Evolutionary conservation across 257 asterid species (phyloP).

Genomic region (Voacanga thouarsii): DNA sequence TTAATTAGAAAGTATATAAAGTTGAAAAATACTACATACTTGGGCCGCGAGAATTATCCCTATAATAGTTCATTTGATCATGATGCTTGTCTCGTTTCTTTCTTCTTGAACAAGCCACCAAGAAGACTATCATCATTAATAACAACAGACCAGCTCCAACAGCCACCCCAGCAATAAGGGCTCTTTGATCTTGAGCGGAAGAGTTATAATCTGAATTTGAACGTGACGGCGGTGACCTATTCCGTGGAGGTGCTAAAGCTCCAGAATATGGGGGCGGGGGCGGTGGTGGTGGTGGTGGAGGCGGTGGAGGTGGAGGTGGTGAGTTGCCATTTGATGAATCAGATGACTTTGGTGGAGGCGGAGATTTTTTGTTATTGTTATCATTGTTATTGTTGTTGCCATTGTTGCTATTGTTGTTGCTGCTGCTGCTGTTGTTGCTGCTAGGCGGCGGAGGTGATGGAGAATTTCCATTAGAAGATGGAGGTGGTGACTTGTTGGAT

Average conservation of each 20-base stretch:
- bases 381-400: not conserved
- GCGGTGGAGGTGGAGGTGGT: slow-evolving; percentile 29
- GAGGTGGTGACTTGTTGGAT: slow-evolving; percentile 12
- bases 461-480: slow-evolving; percentile 9
- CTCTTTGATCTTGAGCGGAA: slow-evolving; percentile 16
- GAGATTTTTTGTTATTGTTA: slow-evolving; percentile 14
- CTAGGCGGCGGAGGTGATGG: slow-evolving; percentile 14
- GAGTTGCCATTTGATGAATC: slow-evolving; percentile 21
- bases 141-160: slow-evolving; percentile 57
- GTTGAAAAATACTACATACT: slow-evolving; percentile 29
- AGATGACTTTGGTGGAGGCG: slow-evolving; percentile 28
- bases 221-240: slow-evolving; percentile 15
- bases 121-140: slow-evolving; percentile 35
- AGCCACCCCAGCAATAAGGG: slow-evolving; percentile 55
- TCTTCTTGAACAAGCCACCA: slow-evolving; percentile 38
- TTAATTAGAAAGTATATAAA: not conserved
- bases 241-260: slow-evolving; percentile 23
- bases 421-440: not conserved
- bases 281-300: slow-evolving; percentile 18
- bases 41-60: slow-evolving; percentile 42
- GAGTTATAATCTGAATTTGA: slow-evolving; percentile 9
- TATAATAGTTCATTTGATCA: slow-evolving; percentile 53
- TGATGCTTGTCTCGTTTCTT: slow-evolving; percentile 51
- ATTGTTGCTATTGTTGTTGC: not conserved
- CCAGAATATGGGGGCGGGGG: slow-evolving; percentile 6